A percentile compares a stretch with the other conserved stretches of the same genome.
Evolutionary conservation across 495 filamentous ascomycete species (phyloP).

Genomic region (Penicillium robsamsonii): DNA sequence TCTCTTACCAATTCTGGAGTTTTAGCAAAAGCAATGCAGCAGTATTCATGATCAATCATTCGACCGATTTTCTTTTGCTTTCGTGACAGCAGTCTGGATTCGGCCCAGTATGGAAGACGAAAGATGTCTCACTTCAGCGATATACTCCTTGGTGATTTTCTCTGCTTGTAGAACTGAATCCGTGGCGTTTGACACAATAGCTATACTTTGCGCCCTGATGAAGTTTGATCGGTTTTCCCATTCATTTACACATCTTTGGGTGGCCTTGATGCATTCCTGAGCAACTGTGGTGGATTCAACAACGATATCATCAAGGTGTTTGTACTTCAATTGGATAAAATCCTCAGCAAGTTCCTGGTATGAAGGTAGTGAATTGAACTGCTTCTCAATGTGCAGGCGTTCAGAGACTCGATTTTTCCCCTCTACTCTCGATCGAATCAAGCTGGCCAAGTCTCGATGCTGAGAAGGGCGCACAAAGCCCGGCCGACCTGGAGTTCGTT

Average conservation of each 20-base stretch:
- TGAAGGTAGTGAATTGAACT: not conserved
- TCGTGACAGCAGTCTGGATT: conserved; percentile 3
- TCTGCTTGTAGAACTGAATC: not conserved
- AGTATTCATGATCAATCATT: conserved; percentile 21
- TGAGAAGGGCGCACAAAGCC: not conserved
- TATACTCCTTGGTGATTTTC: not conserved
- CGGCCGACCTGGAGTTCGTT: not conserved
- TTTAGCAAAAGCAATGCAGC: conserved; percentile 11
- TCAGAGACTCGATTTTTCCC: not conserved
- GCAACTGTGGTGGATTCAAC: not conserved
- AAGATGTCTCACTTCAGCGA: not conserved
- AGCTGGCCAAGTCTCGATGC: not conserved
- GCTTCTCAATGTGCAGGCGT: not conserved
- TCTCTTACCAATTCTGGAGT: conserved; percentile 3
- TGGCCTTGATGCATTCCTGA: not conserved
- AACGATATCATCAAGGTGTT: not conserved
- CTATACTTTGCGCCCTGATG: not conserved
- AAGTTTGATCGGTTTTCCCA: not conserved
- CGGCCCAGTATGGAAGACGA: not conserved
- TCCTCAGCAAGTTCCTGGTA: not conserved
- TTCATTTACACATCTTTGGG: not conserved
- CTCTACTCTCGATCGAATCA: conserved; percentile 2
- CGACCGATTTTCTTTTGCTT: not conserved
- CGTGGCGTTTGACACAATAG: not conserved
- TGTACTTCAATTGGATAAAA: conserved; percentile 4